Conservation (phyloP, 2,329 filamentous ascomycete genomes). For the Seiridium unicorne region DNA sequence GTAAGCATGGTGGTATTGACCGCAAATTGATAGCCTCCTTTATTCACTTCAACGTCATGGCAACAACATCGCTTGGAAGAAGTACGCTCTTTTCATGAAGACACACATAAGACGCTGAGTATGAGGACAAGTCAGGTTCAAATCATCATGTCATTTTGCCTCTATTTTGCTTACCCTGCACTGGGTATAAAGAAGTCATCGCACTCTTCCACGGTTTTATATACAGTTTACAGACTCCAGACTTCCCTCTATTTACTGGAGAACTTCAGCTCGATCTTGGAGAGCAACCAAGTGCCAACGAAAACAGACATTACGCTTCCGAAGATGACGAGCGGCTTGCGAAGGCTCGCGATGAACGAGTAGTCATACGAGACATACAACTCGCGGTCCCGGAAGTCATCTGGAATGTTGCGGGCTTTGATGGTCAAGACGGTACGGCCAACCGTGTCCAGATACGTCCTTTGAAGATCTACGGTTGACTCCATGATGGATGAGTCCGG, state of each 20-base stretch:
- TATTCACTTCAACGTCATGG: no score
- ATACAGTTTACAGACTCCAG: not conserved
- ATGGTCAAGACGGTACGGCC: slow-evolving; percentile 82
- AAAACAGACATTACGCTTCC: slow-evolving; percentile 73
- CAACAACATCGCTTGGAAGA: not conserved
- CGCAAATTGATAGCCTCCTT: no score
- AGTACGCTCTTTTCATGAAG: not conserved
- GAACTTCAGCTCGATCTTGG: slow-evolving; percentile 80
- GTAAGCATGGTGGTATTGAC: no score
- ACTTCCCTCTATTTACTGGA: slow-evolving; percentile 37
- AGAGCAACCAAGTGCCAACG: slow-evolving; percentile 69
- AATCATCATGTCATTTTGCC: slow-evolving; percentile 5
- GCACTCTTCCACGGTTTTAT: not conserved
- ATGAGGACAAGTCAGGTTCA: not conserved
- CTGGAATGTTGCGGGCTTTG: slow-evolving; percentile 81
- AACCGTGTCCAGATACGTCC: slow-evolving; percentile 90
- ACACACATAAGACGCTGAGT: not conserved
- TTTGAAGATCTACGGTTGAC: slow-evolving; percentile 62
- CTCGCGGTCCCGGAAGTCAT: slow-evolving; percentile 83
- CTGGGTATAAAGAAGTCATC: not conserved
- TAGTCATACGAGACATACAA: slow-evolving; percentile 88
- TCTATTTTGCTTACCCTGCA: not conserved
- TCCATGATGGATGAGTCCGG: slow-evolving; percentile 62
- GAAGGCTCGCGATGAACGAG: slow-evolving; percentile 68
- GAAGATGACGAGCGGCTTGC: slow-evolving; percentile 85